Percentiles rank a stretch among this genome's conserved stretches.
phyloP scores from a whole-genome alignment of 192 early-diverging fungal genomes.

The Obelidium mucronatum region DNA sequence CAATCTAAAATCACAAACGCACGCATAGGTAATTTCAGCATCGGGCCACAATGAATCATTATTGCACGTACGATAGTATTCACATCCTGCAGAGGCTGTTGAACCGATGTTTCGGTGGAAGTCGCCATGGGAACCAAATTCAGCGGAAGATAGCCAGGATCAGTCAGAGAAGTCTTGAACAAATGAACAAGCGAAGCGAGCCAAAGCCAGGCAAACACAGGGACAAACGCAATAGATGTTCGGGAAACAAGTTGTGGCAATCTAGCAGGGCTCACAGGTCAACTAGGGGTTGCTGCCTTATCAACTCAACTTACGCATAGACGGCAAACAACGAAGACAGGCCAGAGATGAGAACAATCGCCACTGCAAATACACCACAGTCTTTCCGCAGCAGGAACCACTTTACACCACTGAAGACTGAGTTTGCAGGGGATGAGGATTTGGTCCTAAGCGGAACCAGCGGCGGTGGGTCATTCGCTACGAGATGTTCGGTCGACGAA shows the following conservation, averaged over 20 bases:
- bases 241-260: slow-evolving; percentile 22
- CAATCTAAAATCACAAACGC: no score
- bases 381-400: slow-evolving; percentile 37
- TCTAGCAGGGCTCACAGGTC: no score
- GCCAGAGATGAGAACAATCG: slow-evolving; percentile 37
- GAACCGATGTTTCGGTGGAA: not conserved
- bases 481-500: no score
- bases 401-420: no score
- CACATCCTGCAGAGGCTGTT: not conserved
- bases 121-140: not conserved
- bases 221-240: slow-evolving; percentile 11
- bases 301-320: slow-evolving; percentile 50
- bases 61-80: not conserved
- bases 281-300: no score
- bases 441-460: no score
- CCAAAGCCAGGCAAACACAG: slow-evolving; percentile 48
- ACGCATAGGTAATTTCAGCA: slow-evolving; percentile 3
- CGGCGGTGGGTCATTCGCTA: no score
- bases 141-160: slow-evolving; percentile 47
- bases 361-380: slow-evolving; percentile 38
- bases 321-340: slow-evolving; percentile 32
- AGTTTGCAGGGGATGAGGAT: no score
- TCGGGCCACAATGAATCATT: slow-evolving; percentile 6
- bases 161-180: slow-evolving; percentile 47
- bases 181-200: slow-evolving; percentile 34